phyloP scores from a whole-genome alignment of 1,284 basidiomycete genomes.

The Ganoderma lucidum region DNA sequence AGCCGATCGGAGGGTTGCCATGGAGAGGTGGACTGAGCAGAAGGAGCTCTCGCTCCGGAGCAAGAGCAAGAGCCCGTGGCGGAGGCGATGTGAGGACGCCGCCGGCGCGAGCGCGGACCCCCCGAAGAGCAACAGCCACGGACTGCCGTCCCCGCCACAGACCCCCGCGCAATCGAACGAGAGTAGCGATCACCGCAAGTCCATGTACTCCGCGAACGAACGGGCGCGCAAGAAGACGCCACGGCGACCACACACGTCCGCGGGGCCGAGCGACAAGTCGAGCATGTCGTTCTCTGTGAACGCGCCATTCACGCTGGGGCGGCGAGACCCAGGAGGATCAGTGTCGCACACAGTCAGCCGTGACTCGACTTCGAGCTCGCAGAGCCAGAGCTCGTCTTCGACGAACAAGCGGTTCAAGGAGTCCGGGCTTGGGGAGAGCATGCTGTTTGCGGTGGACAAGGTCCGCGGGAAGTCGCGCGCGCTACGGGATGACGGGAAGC shows the following conservation, averaged over 20 bases:
- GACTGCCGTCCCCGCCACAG: constrained; percentile 31
- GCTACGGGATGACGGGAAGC: constrained; percentile 29
- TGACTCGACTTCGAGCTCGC: constrained; percentile 36
- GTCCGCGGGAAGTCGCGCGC: constrained; percentile 29
- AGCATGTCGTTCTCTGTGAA: constrained; percentile 41
- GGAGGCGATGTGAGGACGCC: constrained; percentile 31
- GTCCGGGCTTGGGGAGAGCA: constrained; percentile 33
- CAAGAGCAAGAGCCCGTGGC: constrained; percentile 70
- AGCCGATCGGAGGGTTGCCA: constrained; percentile 70
- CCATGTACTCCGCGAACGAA: neutral
- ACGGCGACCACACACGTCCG: constrained; percentile 72
- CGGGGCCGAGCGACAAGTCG: constrained; percentile 67
- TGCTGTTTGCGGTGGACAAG: constrained; percentile 29
- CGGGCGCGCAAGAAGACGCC: constrained; percentile 41
- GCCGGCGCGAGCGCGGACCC: constrained; percentile 17
- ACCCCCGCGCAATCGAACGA: constrained; percentile 31
- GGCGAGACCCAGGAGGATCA: constrained; percentile 21
- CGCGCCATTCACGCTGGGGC: constrained; percentile 14
- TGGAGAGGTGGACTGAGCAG: constrained; percentile 64
- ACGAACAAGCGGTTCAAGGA: constrained; percentile 24
- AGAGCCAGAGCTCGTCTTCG: constrained; percentile 20
- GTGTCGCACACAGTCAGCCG: constrained; percentile 26
- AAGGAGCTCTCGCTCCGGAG: constrained; percentile 49
- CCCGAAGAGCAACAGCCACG: constrained; percentile 20
- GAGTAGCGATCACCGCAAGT: constrained; percentile 19